phyloP scores from a whole-genome alignment of 106 monocot species.

The Phalaenopsis equestris region DNA sequence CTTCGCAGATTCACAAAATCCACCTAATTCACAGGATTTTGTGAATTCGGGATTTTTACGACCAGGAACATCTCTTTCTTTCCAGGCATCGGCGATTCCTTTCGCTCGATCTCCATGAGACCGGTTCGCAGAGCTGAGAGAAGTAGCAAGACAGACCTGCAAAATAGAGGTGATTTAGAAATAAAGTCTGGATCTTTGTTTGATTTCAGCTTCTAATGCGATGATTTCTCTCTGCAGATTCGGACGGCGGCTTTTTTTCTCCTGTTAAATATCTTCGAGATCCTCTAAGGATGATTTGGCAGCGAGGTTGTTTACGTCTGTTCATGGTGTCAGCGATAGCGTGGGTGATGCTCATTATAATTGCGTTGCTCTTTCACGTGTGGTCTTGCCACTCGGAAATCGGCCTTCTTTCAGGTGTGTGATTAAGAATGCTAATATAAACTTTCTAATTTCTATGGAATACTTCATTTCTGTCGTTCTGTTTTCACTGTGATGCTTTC shows the following conservation, averaged over 20 bases:
- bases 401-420: conserved; percentile 49
- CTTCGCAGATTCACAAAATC: too few relatives aligned
- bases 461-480: neutral
- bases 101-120: conserved; percentile 41
- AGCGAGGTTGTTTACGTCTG: conserved; percentile 49
- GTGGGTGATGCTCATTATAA: conserved; percentile 72
- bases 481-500: neutral
- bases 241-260: conserved; percentile 3
- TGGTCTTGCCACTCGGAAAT: conserved; percentile 74
- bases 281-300: conserved; percentile 39
- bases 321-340: conserved; percentile 52
- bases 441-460: neutral
- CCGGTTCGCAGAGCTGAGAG: conserved; percentile 27
- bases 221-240: conserved; percentile 9
- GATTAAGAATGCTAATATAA: neutral
- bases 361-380: conserved; percentile 45
- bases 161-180: conserved; percentile 27
- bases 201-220: neutral
- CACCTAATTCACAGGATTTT: too few relatives aligned
- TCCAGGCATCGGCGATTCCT: conserved; percentile 8
- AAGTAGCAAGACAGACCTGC: conserved; percentile 3
- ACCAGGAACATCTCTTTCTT: too few relatives aligned
- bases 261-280: conserved; percentile 19
- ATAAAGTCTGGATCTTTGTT: neutral
- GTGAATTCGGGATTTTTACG: too few relatives aligned